Percentiles rank a stretch among this genome's conserved stretches.
Evolutionary conservation across 2,329 filamentous ascomycete species (phyloP).

Genomic region (Graphiopsis chlorocephala): DNA sequence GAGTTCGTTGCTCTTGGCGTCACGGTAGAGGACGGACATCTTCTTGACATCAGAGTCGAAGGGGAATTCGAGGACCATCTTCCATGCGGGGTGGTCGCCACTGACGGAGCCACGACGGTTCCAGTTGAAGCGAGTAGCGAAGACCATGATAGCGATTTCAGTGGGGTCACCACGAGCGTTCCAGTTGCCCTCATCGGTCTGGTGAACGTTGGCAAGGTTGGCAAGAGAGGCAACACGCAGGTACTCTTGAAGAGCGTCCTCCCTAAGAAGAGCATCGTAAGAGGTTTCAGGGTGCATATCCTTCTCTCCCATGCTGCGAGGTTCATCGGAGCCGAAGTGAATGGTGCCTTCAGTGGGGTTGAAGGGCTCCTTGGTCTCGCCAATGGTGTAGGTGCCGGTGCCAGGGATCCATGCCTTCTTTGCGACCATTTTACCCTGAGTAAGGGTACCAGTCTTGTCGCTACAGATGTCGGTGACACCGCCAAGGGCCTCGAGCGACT

Average conservation of each 20-base stretch:
- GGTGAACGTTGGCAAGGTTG: conserved; percentile 62
- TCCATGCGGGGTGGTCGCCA: conserved; percentile 53
- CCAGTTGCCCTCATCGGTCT: conserved; percentile 58
- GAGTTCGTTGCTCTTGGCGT: conserved; percentile 52
- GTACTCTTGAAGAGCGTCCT: conserved; percentile 45
- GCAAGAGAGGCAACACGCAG: conserved; percentile 64
- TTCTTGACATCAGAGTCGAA: conserved; percentile 75
- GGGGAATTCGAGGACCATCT: conserved; percentile 64
- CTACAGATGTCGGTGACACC: conserved; percentile 66
- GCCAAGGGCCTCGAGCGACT: conserved; percentile 63
- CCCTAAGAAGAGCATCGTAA: conserved; percentile 12
- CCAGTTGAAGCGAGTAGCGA: conserved; percentile 61
- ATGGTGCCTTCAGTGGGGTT: conserved; percentile 62
- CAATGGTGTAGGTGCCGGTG: conserved; percentile 60
- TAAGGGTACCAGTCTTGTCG: conserved; percentile 65
- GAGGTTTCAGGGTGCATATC: conserved; percentile 16
- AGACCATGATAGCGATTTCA: conserved; percentile 73
- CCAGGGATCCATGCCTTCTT: conserved; percentile 61
- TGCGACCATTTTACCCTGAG: conserved; percentile 59
- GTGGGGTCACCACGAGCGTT: conserved; percentile 65
- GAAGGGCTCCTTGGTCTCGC: conserved; percentile 55
- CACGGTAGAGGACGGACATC: conserved; percentile 69
- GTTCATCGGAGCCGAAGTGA: conserved; percentile 32
- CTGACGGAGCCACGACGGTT: conserved; percentile 34
- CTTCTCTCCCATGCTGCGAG: conserved; percentile 17